Evolutionary conservation across 139 green algal species (phyloP).

Genomic region (Trebouxia sp.): DNA sequence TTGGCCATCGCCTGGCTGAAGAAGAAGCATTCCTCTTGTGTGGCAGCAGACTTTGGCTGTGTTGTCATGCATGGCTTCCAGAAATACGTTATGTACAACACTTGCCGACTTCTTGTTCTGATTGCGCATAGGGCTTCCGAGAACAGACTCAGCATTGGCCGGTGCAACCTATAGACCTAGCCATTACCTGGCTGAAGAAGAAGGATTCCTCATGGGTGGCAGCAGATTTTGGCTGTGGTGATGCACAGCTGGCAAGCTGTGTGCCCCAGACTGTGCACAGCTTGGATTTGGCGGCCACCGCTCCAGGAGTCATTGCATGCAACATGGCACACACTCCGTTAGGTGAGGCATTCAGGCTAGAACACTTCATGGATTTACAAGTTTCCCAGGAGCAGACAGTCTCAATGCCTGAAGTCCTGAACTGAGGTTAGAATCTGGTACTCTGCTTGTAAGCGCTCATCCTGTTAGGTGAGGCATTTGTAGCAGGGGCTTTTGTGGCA

Average conservation of each 20-base stretch:
- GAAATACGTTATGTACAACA: neutral
- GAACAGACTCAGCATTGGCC: constrained; percentile 87
- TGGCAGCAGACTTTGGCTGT: neutral
- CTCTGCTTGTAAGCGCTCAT: no score
- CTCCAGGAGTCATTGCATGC: constrained; percentile 85
- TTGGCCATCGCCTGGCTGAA: neutral
- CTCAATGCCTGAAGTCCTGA: no score
- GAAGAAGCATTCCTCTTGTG: neutral
- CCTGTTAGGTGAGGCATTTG: no score
- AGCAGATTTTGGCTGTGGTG: constrained; percentile 96
- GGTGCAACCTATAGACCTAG: constrained; percentile 79
- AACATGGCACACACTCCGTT: constrained; percentile 85
- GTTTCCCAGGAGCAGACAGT: no score
- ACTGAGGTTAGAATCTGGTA: no score
- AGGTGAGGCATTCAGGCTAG: no score
- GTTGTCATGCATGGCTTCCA: neutral
- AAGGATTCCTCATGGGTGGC: constrained; percentile 52
- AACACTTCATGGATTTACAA: no score
- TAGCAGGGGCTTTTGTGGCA: no score
- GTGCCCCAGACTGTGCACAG: constrained; percentile 77
- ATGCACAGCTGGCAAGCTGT: constrained; percentile 74
- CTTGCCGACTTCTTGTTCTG: neutral
- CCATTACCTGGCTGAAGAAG: constrained; percentile 65
- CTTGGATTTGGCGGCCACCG: constrained; percentile 84
- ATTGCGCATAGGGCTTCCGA: constrained; percentile 66